Evolutionary conservation across 495 filamentous ascomycete species (phyloP), one percentile per base, ranked within the genome.

Genomic region (Talaromyces proteolyticus): DNA sequence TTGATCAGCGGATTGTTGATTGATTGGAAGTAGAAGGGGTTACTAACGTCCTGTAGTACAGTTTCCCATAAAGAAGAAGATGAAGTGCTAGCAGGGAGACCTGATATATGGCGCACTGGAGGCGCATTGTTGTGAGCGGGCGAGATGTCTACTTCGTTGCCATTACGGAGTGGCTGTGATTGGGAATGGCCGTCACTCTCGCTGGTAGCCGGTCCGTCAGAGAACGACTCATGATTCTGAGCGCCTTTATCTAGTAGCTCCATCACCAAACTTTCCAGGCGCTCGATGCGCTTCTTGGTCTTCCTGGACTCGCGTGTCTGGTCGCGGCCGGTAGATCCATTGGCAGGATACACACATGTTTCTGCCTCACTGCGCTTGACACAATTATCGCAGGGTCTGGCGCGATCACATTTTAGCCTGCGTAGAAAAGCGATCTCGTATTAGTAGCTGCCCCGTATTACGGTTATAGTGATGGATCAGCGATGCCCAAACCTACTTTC

Each of bases 371-470:
- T 62, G n/a, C 76, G 63, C 53, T 71, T 75, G 46, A 62, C 61
- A 55, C 76, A 78, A 49, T 78, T 76, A 22, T 60, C 66, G 54
- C 76, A 79, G 1, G 76, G 76, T 19, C 71, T 57, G 11, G 65
- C 67, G 29, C 76, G 74, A 46, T 74, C 70, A 53, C 76, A 78
- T 64, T 76, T 79, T 12, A 78, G 59, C 54, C 76, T 79, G 51
- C 6, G 10, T 6, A 0, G 14, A 12, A n/a, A n/a, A n/a, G n/a
- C n/a, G n/a, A n/a, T n/a, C n/a, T n/a, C n/a, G n/a, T n/a, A n/a
- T n/a, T n/a, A n/a, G n/a, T n/a, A n/a, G n/a, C n/a, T n/a, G n/a
- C n/a, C n/a, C n/a, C n/a, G n/a, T n/a, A n/a, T 34, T 53, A 20
- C 37, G 44, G 8, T 22, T 3, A 14, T 5, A 47, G 16, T 34